Evolutionary conservation across 345 rosid species (phyloP).

Genomic region (Melastoma malabathricum): DNA sequence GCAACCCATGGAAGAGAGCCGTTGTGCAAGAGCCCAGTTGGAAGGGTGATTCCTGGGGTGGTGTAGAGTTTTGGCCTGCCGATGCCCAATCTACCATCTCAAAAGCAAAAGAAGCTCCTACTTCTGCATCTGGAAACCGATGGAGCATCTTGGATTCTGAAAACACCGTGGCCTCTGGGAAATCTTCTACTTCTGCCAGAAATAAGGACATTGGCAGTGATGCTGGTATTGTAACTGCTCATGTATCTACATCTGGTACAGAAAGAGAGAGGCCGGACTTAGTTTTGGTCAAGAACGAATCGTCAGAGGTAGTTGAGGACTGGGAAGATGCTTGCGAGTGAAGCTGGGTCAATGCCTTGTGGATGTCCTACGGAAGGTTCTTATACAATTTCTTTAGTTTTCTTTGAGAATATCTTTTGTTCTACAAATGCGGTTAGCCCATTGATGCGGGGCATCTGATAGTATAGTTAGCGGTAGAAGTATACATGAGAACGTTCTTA

Average conservation of each 20-base stretch:
- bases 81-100: constrained; percentile 35
- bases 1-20: constrained; percentile 81
- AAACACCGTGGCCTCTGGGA: constrained; percentile 14
- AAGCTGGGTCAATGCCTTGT: constrained; percentile 3
- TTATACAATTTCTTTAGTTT: too few species aligned
- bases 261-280: too few species aligned
- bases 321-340: constrained; percentile 82
- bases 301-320: constrained; percentile 54
- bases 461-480: too few species aligned
- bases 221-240: too few species aligned
- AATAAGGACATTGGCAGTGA: too few species aligned
- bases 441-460: too few species aligned
- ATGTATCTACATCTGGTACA: too few species aligned
- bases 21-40: constrained; percentile 45
- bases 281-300: constrained; percentile 7
- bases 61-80: constrained; percentile 33
- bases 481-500: too few species aligned
- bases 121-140: constrained; percentile 40
- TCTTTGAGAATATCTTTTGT: too few species aligned
- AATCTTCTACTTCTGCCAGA: constrained; percentile 10
- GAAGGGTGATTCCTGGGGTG: constrained; percentile 55
- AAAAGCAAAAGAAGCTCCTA: constrained; percentile 43
- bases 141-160: constrained; percentile 60
- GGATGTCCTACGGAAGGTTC: too few species aligned
- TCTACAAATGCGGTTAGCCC: too few species aligned